Conservation (phyloP, 306 rosid genomes). For the Acmispon strigosus region DNA sequence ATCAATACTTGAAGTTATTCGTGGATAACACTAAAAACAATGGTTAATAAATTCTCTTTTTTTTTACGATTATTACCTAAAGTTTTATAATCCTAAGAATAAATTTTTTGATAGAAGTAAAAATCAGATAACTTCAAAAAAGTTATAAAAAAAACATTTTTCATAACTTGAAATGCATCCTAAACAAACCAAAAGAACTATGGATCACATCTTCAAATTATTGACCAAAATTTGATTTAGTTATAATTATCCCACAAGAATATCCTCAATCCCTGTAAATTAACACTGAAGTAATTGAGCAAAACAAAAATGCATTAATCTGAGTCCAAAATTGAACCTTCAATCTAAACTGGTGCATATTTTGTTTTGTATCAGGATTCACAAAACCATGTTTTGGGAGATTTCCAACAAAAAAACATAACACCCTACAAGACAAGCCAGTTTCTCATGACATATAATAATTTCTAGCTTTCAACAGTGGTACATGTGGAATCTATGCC, state of each 20-base stretch:
- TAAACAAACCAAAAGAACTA: neutral
- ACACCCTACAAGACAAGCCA: neutral
- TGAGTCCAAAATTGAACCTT: too few species aligned
- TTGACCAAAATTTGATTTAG: neutral
- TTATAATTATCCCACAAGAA: neutral
- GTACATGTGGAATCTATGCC: conserved; percentile 21
- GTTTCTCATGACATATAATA: neutral
- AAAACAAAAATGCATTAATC: neutral
- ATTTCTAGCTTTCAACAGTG: conserved; percentile 11
- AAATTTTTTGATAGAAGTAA: too few species aligned
- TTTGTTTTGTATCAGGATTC: too few species aligned
- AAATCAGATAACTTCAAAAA: neutral
- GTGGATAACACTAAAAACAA: too few species aligned
- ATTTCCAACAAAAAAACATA: neutral
- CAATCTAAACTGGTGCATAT: too few species aligned
- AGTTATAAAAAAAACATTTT: too few species aligned
- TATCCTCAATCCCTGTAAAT: neutral
- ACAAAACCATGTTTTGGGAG: too few species aligned
- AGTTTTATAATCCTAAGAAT: too few species aligned
- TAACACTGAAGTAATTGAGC: neutral
- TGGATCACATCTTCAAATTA: neutral
- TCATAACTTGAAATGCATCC: neutral
- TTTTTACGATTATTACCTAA: too few species aligned
- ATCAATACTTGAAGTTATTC: too few species aligned
- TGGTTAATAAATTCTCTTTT: too few species aligned